Evolutionary conservation across 441 rosid genomes (phyloP).

Genomic region (Pelargonium hybrid): DNA sequence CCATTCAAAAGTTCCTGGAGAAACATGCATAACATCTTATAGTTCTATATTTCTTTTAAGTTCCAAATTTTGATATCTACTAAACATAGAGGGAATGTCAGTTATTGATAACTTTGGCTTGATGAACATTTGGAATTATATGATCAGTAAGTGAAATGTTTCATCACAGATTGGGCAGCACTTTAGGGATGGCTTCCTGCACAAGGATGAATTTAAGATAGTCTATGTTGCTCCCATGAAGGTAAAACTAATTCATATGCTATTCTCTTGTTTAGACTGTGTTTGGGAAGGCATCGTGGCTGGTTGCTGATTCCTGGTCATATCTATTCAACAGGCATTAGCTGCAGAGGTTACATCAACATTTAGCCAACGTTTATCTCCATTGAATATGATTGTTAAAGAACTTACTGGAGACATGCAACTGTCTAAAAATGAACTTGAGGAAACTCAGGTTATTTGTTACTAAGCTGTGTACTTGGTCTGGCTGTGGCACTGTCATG

Average conservation of each 20-base stretch:
- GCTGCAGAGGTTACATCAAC: conserved; percentile 95
- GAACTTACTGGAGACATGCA: conserved; percentile 99
- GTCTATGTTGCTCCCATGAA: conserved; percentile 99
- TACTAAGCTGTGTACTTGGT: conserved; percentile 11
- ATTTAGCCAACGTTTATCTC: conserved; percentile 80
- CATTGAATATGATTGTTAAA: conserved; percentile 79
- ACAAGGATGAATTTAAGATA: conserved; percentile 89
- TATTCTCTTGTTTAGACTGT: neutral
- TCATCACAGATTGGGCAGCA: conserved; percentile 78
- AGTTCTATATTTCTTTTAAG: neutral
- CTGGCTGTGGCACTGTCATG: conserved; percentile 15
- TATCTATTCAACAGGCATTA: conserved; percentile 49
- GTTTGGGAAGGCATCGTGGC: neutral
- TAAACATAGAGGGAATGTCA: too few species aligned
- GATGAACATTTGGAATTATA: neutral
- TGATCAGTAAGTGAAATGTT: conserved; percentile 5
- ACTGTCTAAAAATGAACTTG: conserved; percentile 79
- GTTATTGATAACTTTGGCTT: too few species aligned
- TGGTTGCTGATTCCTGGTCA: conserved; percentile 18
- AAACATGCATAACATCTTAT: neutral
- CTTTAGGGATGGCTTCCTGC: conserved; percentile 90
- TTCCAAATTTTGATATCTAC: too few species aligned
- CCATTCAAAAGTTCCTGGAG: neutral
- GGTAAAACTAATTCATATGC: conserved; percentile 32
- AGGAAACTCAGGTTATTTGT: conserved; percentile 78